Percentiles rank a stretch among this genome's conserved stretches.
Evolutionary conservation across 2,329 filamentous ascomycete genomes (phyloP).

Genomic region (Exserohilum rostratum): DNA sequence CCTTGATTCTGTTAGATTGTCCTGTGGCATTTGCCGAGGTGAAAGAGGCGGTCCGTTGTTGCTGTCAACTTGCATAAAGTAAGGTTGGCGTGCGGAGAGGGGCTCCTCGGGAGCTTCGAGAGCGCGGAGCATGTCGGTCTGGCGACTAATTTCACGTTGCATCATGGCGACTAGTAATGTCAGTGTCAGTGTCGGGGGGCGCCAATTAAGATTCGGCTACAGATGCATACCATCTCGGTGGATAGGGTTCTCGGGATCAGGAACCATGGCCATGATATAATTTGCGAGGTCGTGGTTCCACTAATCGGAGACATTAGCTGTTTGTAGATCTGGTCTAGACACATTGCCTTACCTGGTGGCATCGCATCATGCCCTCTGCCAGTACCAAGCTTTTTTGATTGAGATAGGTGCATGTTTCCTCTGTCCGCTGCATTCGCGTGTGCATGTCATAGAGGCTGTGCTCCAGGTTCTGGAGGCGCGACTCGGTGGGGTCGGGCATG

Average conservation of each 20-base stretch:
- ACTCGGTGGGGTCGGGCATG: slow-evolving; percentile 79
- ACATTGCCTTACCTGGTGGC: slow-evolving; percentile 63
- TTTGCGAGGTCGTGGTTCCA: slow-evolving; percentile 86
- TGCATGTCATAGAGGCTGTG: slow-evolving; percentile 82
- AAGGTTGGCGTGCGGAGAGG: slow-evolving; percentile 61
- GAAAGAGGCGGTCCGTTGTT: slow-evolving; percentile 74
- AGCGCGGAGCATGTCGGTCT: slow-evolving; percentile 63
- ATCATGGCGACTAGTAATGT: slow-evolving; percentile 52
- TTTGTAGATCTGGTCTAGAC: slow-evolving; percentile 23
- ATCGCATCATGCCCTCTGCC: slow-evolving; percentile 78
- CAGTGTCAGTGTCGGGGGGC: slow-evolving; percentile 34
- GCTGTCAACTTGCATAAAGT: slow-evolving; percentile 51
- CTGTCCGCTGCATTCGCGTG: slow-evolving; percentile 75
- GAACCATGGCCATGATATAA: slow-evolving; percentile 73
- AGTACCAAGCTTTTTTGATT: slow-evolving; percentile 81
- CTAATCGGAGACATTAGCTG: slow-evolving; percentile 51
- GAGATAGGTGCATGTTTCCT: slow-evolving; percentile 81
- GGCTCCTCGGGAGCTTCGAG: slow-evolving; percentile 69
- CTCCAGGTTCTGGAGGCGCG: slow-evolving; percentile 76
- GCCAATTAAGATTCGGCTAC: slow-evolving; percentile 27
- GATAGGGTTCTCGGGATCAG: slow-evolving; percentile 75
- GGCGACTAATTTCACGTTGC: slow-evolving; percentile 67
- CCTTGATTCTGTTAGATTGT: slow-evolving; percentile 68
- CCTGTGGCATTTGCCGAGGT: slow-evolving; percentile 83
- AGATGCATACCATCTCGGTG: slow-evolving; percentile 77